Percentiles rank a stretch among this genome's conserved stretches.
Evolutionary conservation across 1,284 basidiomycete species (phyloP).

Genomic region (Fomitiporia mediterranea): DNA sequence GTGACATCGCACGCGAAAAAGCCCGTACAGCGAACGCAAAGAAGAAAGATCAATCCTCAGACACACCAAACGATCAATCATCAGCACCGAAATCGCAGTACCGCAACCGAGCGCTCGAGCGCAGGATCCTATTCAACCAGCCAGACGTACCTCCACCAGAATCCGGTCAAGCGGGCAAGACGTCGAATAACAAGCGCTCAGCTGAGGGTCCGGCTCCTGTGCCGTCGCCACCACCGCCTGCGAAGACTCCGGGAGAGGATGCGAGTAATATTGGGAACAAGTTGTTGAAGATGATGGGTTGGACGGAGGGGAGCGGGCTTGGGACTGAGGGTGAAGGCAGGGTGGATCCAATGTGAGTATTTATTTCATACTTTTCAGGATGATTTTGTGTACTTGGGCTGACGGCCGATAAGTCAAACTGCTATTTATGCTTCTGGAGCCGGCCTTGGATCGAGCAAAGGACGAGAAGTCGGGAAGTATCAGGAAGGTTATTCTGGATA

Average conservation of each 20-base stretch:
- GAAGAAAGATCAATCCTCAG: constrained; percentile 30
- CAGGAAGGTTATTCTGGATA: constrained; percentile 68
- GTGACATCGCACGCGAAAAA: constrained; percentile 73
- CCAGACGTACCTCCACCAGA: constrained; percentile 75
- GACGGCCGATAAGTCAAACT: constrained; percentile 49
- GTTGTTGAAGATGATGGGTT: constrained; percentile 92
- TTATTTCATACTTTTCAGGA: not conserved
- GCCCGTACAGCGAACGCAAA: constrained; percentile 39
- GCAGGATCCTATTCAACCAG: constrained; percentile 84
- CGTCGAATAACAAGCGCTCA: constrained; percentile 42
- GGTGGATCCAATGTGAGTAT: constrained; percentile 74
- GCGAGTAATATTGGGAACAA: constrained; percentile 85
- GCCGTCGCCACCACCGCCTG: constrained; percentile 56
- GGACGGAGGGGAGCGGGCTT: constrained; percentile 85
- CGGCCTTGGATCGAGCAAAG: constrained; percentile 85
- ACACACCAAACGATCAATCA: constrained; percentile 27
- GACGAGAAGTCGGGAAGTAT: constrained; percentile 75
- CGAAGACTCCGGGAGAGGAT: constrained; percentile 68
- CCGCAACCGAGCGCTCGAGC: constrained; percentile 86
- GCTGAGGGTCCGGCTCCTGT: constrained; percentile 61
- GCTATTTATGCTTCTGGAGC: constrained; percentile 83
- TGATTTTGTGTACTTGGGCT: constrained; percentile 22
- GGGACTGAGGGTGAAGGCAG: constrained; percentile 77
- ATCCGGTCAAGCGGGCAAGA: constrained; percentile 30
- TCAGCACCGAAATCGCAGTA: constrained; percentile 65